Evolutionary conservation across 2,329 filamentous ascomycete species (phyloP).

Genomic region (Cercospora janseana): DNA sequence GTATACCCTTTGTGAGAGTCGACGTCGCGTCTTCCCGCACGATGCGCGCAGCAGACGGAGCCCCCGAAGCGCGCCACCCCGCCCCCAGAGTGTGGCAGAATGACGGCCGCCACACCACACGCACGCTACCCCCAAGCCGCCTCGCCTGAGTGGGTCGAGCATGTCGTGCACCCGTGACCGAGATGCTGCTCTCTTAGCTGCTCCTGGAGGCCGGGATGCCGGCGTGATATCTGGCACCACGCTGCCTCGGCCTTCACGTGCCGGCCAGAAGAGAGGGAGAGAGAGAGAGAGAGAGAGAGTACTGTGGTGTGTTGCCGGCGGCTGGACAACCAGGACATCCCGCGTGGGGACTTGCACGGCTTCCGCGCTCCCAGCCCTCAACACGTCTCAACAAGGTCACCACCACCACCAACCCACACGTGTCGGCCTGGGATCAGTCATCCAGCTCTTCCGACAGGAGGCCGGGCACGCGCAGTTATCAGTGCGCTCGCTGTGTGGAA

Average conservation of each 20-base stretch:
- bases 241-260: slow-evolving; percentile 2
- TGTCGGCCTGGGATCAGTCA: neutral
- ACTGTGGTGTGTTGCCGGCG: too few species aligned
- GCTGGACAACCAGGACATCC: slow-evolving; percentile 1
- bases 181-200: neutral
- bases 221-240: neutral
- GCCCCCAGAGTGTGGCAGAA: slow-evolving; percentile 3
- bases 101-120: neutral
- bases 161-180: neutral
- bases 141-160: slow-evolving; percentile 8
- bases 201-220: neutral
- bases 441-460: neutral
- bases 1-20: neutral
- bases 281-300: neutral
- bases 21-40: neutral
- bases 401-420: neutral
- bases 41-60: neutral
- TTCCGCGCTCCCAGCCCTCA: slow-evolving; percentile 1
- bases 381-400: neutral
- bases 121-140: slow-evolving; percentile 9
- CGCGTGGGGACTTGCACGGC: neutral
- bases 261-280: too few species aligned
- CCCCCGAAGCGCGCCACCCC: slow-evolving; percentile 1
- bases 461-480: neutral
- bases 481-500: too few species aligned